These are phyloP conservation scores for Cucurbita pepo DNA, from an alignment of 306 rosid genomes.

Conservation along the genomic window DNA sequence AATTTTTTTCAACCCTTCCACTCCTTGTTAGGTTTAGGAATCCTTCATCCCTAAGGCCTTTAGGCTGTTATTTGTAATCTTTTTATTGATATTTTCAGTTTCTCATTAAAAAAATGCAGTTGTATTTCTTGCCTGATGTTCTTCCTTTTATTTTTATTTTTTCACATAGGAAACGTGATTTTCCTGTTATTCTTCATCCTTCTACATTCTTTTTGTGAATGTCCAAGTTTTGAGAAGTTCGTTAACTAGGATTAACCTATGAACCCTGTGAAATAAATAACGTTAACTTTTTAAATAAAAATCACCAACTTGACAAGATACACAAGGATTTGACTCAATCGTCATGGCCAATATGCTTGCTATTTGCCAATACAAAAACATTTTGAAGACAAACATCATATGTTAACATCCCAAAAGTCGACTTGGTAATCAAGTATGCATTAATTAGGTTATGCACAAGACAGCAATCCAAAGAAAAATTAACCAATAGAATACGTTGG, in stretches of 20 bases:
- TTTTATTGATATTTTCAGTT: neutral
- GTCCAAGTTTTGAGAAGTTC: neutral
- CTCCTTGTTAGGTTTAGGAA: neutral
- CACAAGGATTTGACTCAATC: neutral
- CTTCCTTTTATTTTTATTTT: neutral
- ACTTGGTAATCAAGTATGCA: neutral
- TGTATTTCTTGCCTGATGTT: neutral
- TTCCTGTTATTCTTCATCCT: neutral
- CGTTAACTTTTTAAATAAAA: neutral
- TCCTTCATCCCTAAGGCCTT: neutral
- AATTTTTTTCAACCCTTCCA: neutral
- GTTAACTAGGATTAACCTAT: neutral
- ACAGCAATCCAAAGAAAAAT: neutral
- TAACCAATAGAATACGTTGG: constrained; percentile 30
- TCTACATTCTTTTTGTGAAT: neutral
- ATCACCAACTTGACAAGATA: neutral
- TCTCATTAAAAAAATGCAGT: neutral
- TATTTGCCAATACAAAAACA: neutral
- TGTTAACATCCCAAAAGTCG: neutral
- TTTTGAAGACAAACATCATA: neutral
- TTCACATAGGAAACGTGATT: neutral
- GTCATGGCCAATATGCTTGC: neutral
- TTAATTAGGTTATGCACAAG: neutral
- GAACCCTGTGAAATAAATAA: neutral
- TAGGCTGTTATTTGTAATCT: neutral